phyloP scores from a whole-genome alignment of 768 basidiomycete species.

The Rickenella mellea region DNA sequence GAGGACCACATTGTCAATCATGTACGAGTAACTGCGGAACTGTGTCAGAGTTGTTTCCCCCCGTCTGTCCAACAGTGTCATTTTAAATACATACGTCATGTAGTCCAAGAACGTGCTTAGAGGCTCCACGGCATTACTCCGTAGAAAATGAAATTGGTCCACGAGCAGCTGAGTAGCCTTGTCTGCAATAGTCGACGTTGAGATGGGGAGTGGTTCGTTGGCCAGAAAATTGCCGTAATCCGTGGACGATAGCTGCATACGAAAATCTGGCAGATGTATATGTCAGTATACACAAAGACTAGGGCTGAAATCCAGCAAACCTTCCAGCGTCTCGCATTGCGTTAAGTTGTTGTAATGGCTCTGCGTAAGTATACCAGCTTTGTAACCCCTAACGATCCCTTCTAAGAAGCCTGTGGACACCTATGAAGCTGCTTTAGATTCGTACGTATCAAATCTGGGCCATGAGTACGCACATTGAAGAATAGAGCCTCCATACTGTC shows the following conservation, averaged over 20 bases:
- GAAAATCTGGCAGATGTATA: slow-evolving; percentile 56
- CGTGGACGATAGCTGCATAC: slow-evolving; percentile 90
- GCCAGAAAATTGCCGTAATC: slow-evolving; percentile 98
- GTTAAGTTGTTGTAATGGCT: slow-evolving; percentile 87
- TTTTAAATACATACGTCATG: slow-evolving; percentile 66
- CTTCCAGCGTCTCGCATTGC: slow-evolving; percentile 96
- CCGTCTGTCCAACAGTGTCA: background rate
- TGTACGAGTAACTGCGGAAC: slow-evolving; percentile 84
- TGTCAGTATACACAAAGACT: background rate
- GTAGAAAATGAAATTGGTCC: slow-evolving; percentile 92
- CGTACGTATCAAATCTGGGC: background rate
- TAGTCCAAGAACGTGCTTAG: slow-evolving; percentile 92
- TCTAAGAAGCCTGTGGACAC: slow-evolving; percentile 70
- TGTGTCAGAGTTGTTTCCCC: slow-evolving; percentile 1
- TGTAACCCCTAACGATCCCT: slow-evolving; percentile 85
- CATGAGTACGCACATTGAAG: slow-evolving; percentile 60
- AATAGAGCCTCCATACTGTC: slow-evolving; percentile 82
- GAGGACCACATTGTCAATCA: slow-evolving; percentile 99
- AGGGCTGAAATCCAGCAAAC: slow-evolving; percentile 29
- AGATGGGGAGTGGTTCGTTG: slow-evolving; percentile 88
- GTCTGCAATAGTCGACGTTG: slow-evolving; percentile 92
- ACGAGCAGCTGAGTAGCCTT: slow-evolving; percentile 93
- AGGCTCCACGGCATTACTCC: slow-evolving; percentile 85
- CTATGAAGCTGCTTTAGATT: slow-evolving; percentile 25
- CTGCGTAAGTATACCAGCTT: slow-evolving; percentile 83